Evolutionary conservation across 2,329 filamentous ascomycete species (phyloP).

Genomic region (Claviceps maximensis): DNA sequence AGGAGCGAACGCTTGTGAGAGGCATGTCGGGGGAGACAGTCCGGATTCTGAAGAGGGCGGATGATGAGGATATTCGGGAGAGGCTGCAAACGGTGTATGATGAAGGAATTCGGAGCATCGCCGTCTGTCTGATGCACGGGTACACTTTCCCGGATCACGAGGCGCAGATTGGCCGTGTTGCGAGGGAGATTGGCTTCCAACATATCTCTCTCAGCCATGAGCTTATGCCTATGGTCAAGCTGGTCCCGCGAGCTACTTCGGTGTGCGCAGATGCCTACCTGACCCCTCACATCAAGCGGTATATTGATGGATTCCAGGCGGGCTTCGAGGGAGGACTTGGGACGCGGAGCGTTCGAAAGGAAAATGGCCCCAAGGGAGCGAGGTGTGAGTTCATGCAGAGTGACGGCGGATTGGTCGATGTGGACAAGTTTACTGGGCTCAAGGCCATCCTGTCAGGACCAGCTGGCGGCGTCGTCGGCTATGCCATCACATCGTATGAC

Average conservation of each 20-base stretch:
- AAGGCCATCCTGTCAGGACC: slow-evolving; percentile 60
- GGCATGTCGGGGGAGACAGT: slow-evolving; percentile 58
- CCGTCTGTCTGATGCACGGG: slow-evolving; percentile 59
- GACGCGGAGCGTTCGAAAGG: slow-evolving; percentile 52
- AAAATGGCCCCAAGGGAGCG: slow-evolving; percentile 33
- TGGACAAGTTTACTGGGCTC: slow-evolving; percentile 52
- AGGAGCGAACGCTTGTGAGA: slow-evolving; percentile 46
- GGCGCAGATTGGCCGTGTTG: slow-evolving; percentile 21
- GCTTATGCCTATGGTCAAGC: slow-evolving; percentile 29
- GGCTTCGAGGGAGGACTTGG: slow-evolving; percentile 24
- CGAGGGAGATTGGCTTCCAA: slow-evolving; percentile 30
- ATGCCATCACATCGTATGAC: slow-evolving; percentile 61
- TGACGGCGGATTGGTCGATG: slow-evolving; percentile 36
- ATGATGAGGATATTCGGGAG: slow-evolving; percentile 36
- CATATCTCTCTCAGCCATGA: slow-evolving; percentile 23
- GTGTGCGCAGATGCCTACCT: slow-evolving; percentile 31
- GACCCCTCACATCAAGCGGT: slow-evolving; percentile 24
- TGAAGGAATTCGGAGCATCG: slow-evolving; percentile 37
- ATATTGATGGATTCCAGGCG: slow-evolving; percentile 21
- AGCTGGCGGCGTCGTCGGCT: slow-evolving; percentile 66
- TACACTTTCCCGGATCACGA: slow-evolving; percentile 50
- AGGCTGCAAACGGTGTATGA: slow-evolving; percentile 49
- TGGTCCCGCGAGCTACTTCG: slow-evolving; percentile 30
- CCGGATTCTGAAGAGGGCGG: slow-evolving; percentile 48
- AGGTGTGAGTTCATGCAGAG: slow-evolving; percentile 65